Percentiles rank a stretch among this genome's conserved stretches.
Evolutionary conservation across 2,329 filamentous ascomycete species (phyloP).

Genomic region (Penicillium occitanis): DNA sequence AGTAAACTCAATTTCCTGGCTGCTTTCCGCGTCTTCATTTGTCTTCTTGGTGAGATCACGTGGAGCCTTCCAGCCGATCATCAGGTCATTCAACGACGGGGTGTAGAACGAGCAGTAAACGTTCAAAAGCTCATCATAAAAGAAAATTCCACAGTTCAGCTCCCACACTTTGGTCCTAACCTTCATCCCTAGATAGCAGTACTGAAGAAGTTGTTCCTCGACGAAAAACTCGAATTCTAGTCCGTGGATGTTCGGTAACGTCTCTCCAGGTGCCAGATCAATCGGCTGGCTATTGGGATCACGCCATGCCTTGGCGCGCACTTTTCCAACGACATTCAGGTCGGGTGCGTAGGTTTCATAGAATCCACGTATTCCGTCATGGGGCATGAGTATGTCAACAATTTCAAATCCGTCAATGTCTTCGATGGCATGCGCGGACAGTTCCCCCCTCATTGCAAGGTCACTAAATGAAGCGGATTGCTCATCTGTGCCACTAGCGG

Average conservation of each 20-base stretch:
- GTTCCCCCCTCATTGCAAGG: slow-evolving; percentile 34
- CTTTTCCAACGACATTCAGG: slow-evolving; percentile 54
- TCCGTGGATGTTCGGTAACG: slow-evolving; percentile 22
- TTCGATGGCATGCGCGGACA: slow-evolving; percentile 46
- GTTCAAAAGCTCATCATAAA: slow-evolving; percentile 60
- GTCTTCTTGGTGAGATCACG: slow-evolving; percentile 20
- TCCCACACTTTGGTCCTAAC: slow-evolving; percentile 57
- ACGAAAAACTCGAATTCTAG: slow-evolving; percentile 61
- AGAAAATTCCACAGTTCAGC: slow-evolving; percentile 61
- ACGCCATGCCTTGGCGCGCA: slow-evolving; percentile 54
- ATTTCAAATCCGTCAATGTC: slow-evolving; percentile 64
- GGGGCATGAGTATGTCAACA: slow-evolving; percentile 50
- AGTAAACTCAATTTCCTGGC: background rate
- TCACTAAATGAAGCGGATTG: slow-evolving; percentile 40
- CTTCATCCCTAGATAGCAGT: slow-evolving; percentile 66
- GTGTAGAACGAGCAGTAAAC: slow-evolving; percentile 64
- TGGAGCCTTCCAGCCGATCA: slow-evolving; percentile 65
- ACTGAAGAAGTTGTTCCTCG: slow-evolving; percentile 60
- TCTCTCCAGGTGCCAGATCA: slow-evolving; percentile 40
- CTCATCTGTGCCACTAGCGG: slow-evolving; percentile 46
- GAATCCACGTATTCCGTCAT: slow-evolving; percentile 48
- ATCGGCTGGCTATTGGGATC: slow-evolving; percentile 43
- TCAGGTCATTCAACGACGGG: slow-evolving; percentile 67
- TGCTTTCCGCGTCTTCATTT: slow-evolving; percentile 21
- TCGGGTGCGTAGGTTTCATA: slow-evolving; percentile 46